These are phyloP conservation scores for Colletotrichum caudatum DNA, from an alignment of 2,329 filamentous ascomycete species.

Conservation along the genomic window DNA sequence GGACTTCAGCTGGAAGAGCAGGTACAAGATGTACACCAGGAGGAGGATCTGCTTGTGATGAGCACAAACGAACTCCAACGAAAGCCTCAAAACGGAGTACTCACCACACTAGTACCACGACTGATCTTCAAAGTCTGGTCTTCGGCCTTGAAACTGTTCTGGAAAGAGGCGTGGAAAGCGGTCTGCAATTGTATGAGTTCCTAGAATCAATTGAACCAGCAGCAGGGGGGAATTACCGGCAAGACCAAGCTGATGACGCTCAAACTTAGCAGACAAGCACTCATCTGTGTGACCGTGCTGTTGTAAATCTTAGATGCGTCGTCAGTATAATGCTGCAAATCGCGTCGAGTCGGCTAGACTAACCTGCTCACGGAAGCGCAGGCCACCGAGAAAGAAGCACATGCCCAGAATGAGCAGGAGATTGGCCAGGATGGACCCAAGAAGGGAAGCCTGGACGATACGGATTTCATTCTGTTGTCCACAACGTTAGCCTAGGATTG, in stretches of 20 bases:
- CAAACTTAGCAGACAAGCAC: constrained; percentile 88
- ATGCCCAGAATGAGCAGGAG: constrained; percentile 90
- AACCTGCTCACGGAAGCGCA: constrained; percentile 88
- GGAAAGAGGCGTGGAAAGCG: constrained; percentile 92
- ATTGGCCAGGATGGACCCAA: constrained; percentile 92
- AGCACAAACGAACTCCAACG: constrained; percentile 12
- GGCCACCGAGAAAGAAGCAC: constrained; percentile 87
- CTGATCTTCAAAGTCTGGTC: constrained; percentile 83
- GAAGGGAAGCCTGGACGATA: constrained; percentile 89
- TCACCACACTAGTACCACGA: constrained; percentile 86
- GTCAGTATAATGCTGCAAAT: not conserved
- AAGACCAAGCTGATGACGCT: constrained; percentile 90
- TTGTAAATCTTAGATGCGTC: constrained; percentile 78
- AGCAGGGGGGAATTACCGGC: constrained; percentile 65
- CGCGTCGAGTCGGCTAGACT: constrained; percentile 41
- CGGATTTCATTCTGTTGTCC: constrained; percentile 77
- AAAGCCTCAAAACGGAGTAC: constrained; percentile 46
- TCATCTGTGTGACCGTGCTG: constrained; percentile 96
- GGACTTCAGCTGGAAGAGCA: constrained; percentile 91
- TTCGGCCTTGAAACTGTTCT: constrained; percentile 71
- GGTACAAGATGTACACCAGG: constrained; percentile 84
- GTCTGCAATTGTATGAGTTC: constrained; percentile 64
- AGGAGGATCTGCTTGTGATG: constrained; percentile 71
- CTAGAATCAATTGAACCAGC: constrained; percentile 55
- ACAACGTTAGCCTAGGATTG: constrained; percentile 8